These are phyloP conservation scores for Thuidium tamariscinum DNA, from an alignment of 225 moss, liverwort and hornwort genomes.

Conservation along the genomic window DNA sequence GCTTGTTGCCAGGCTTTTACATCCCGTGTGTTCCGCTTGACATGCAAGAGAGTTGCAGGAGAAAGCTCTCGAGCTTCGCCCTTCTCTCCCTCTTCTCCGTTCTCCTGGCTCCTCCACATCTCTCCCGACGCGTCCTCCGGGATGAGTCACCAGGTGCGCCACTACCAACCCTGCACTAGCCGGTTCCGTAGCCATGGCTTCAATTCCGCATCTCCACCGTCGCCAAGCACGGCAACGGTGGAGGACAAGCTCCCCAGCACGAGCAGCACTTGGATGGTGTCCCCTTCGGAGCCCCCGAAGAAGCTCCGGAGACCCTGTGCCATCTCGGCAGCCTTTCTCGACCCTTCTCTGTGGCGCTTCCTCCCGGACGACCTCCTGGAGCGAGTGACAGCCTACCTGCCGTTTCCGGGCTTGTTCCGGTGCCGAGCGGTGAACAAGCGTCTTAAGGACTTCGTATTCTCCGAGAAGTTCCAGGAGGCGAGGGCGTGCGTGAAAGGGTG, in stretches of 20 bases:
- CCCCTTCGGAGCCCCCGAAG: neutral
- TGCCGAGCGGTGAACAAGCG: constrained; percentile 22
- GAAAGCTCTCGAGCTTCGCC: neutral
- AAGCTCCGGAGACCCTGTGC: constrained; percentile 3
- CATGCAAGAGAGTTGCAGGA: constrained; percentile 17
- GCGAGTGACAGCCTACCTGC: constrained; percentile 7
- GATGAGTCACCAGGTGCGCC: constrained; percentile 31
- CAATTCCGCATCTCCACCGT: constrained; percentile 8
- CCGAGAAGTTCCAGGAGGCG: constrained; percentile 19
- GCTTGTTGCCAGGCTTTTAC: neutral
- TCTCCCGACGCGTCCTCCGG: neutral
- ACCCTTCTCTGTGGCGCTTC: constrained; percentile 14
- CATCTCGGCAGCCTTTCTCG: constrained; percentile 5
- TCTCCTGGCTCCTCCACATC: neutral
- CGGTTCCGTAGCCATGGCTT: constrained; percentile 21
- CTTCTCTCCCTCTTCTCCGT: neutral
- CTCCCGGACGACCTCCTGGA: constrained; percentile 29
- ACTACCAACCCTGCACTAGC: constrained; percentile 11
- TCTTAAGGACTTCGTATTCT: constrained; percentile 17
- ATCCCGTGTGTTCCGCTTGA: neutral
- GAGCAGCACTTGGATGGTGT: neutral
- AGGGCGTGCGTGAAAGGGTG: constrained; percentile 19
- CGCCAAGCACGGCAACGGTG: neutral
- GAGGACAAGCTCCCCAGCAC: neutral
- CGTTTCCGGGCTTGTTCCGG: constrained; percentile 10